phyloP scores from a whole-genome alignment of 2,329 filamentous ascomycete genomes.

The Botrytis hyacinthi region DNA sequence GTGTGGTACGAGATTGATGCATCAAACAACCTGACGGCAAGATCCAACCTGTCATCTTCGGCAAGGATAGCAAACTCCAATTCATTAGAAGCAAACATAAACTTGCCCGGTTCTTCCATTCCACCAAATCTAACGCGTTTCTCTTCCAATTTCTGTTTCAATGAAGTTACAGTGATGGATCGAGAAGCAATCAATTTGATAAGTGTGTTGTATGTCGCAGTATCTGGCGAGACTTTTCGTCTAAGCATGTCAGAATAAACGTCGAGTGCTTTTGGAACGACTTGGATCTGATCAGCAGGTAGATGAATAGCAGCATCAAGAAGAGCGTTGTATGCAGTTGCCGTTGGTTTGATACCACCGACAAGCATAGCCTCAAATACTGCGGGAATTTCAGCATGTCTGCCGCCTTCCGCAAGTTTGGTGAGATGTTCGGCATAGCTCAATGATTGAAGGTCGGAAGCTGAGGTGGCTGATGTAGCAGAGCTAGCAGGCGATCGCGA shows the following conservation, averaged over 20 bases:
- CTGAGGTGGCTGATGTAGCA: constrained; percentile 51
- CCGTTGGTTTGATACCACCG: constrained; percentile 75
- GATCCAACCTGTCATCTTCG: constrained; percentile 82
- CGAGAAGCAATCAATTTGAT: constrained; percentile 78
- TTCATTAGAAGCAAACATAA: constrained; percentile 86
- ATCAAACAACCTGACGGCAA: constrained; percentile 84
- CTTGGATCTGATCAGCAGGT: constrained; percentile 73
- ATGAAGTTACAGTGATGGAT: constrained; percentile 72
- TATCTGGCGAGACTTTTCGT: constrained; percentile 76
- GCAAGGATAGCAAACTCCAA: constrained; percentile 80
- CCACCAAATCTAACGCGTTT: constrained; percentile 83
- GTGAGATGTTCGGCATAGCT: constrained; percentile 77
- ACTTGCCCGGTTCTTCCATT: constrained; percentile 78
- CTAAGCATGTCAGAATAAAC: constrained; percentile 96
- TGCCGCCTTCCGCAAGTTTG: constrained; percentile 66
- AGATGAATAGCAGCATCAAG: constrained; percentile 81
- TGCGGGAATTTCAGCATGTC: constrained; percentile 83
- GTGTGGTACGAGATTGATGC: constrained; percentile 61
- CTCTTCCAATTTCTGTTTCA: constrained; percentile 73
- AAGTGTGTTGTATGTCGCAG: constrained; percentile 82
- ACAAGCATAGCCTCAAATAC: constrained; percentile 89
- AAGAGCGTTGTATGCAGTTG: constrained; percentile 88
- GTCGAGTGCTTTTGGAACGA: constrained; percentile 87
- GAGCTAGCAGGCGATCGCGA: constrained; percentile 50
- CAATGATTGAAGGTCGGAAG: constrained; percentile 61